A percentile compares a stretch with the other conserved stretches of the same genome.
These are phyloP conservation scores for Williopsis jadinii DNA, from an alignment of 1,139 yeast species.

Conservation along the genomic window DNA sequence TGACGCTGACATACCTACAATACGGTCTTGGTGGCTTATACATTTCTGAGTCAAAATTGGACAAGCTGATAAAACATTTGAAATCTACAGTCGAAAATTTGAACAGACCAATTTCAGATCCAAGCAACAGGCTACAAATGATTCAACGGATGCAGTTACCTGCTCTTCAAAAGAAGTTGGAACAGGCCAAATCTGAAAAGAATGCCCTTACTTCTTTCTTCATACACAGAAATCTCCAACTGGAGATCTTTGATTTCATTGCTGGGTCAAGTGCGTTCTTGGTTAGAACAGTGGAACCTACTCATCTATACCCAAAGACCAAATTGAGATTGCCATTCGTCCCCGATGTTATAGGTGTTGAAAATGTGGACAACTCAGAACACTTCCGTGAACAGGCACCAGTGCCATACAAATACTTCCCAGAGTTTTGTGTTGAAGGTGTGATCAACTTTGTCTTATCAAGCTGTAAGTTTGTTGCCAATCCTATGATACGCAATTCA, in stretches of 20 bases:
- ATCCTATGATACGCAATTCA: conserved; percentile 50
- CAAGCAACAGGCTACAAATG: conserved; percentile 22
- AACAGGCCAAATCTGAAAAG: conserved; percentile 36
- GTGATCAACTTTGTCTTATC: conserved; percentile 68
- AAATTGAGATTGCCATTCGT: conserved; percentile 58
- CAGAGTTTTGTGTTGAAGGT: conserved; percentile 84
- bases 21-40: conserved; percentile 84
- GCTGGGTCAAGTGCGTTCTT: conserved; percentile 71
- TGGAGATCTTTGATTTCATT: conserved; percentile 67
- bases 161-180: conserved; percentile 36
- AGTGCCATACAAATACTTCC: conserved; percentile 73
- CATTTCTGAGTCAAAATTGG: conserved; percentile 40
- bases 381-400: conserved; percentile 60
- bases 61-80: conserved; percentile 41
- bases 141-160: conserved; percentile 36
- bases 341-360: conserved; percentile 41
- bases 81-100: conserved; percentile 45
- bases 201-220: conserved; percentile 57
- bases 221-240: conserved; percentile 45
- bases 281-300: conserved; percentile 65
- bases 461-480: conserved; percentile 49
- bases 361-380: conserved; percentile 67
- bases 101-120: conserved; percentile 23
- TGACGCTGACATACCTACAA: conserved; percentile 73
- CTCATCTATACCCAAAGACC: conserved; percentile 52